A percentile compares a stretch with the other conserved stretches of the same genome.
Evolutionary conservation across 345 rosid species (phyloP).

Genomic region (Populus davidiana): DNA sequence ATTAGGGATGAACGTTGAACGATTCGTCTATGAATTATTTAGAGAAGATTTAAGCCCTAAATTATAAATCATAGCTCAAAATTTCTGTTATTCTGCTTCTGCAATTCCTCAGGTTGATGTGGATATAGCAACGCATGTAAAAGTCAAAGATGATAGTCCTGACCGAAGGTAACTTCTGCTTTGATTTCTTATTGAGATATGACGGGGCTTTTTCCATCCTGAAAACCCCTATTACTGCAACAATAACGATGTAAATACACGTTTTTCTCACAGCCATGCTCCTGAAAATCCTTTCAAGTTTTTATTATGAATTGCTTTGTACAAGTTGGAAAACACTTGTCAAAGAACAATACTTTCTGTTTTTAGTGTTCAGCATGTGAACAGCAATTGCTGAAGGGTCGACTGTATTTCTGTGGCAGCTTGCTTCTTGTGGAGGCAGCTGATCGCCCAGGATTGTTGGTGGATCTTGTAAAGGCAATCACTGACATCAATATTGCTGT

Average conservation of each 20-base stretch:
- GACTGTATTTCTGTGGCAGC: slow-evolving; percentile 36
- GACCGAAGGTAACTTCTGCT: slow-evolving; percentile 64
- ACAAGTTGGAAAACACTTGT: not conserved
- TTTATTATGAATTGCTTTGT: not conserved
- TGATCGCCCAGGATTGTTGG: slow-evolving; percentile 93
- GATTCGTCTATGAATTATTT: slow-evolving; percentile 1
- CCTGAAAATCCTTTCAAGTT: not conserved
- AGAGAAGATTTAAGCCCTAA: slow-evolving; percentile 7
- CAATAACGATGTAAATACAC: slow-evolving; percentile 3
- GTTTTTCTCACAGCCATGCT: not conserved
- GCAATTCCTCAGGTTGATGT: slow-evolving; percentile 71
- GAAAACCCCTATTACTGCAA: not conserved
- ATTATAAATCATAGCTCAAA: slow-evolving; percentile 11
- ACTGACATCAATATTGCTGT: slow-evolving; percentile 75
- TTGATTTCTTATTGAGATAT: slow-evolving; percentile 9
- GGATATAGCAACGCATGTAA: slow-evolving; percentile 84
- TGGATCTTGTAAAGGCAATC: slow-evolving; percentile 78
- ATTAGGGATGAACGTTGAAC: not conserved
- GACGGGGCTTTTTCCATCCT: not conserved
- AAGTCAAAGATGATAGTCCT: slow-evolving; percentile 62
- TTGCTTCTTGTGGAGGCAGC: slow-evolving; percentile 84
- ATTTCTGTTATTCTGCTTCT: not conserved
- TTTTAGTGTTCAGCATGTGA: not conserved
- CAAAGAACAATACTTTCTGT: not conserved
- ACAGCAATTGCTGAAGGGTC: not conserved